Evolutionary conservation across 257 asterid species (phyloP), one percentile per base, ranked within the genome.

Genomic region (Verbena officinalis): DNA sequence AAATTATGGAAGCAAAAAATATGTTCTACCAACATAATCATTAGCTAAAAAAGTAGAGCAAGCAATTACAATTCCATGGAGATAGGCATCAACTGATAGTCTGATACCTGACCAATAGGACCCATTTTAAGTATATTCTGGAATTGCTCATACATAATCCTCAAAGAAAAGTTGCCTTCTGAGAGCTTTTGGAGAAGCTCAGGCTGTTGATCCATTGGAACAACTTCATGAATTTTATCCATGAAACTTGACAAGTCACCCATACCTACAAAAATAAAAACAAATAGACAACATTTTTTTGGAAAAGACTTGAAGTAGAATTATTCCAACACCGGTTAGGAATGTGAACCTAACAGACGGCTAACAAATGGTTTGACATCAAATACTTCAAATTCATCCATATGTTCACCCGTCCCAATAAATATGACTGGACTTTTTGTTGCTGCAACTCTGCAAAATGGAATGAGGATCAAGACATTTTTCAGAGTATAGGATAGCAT

Each of bases 161-260:
- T 88, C 70, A 94, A 61, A 62, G 99, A 83, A 75, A 90, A 90
- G 67, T 75, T 86, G 70, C 97, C 99, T 77, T 94, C 96, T 5
- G 95, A 81, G 55, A 94, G 90, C 89, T 94, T 94, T 76, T 90
- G 96, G 67, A 88, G 91, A 69, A 94, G 97, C 83, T 94, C 99
- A n/a, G 95, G 96, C 76, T 94, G 99, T 78, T 94, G 97, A 65
- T 94, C 97, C 96, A 86, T 88, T 0, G 99, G 97, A 66, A 94
- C 97, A 60, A 86, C 96, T 73, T 94, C 95, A 33, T 90, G 97
- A 68, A 94, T 86, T 81, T 90, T 94, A 81, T 94, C 95, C 96
- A 94, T 82, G 80, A 94, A 90, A 40, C 99, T 97, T 64, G 99
- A 86, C 97, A 82, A 88, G 79, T 94, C 97, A 74, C 99, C 99